Conservation (phyloP, 805 yeast species). For the Schwanniomyces pseudopolymorphus region DNA sequence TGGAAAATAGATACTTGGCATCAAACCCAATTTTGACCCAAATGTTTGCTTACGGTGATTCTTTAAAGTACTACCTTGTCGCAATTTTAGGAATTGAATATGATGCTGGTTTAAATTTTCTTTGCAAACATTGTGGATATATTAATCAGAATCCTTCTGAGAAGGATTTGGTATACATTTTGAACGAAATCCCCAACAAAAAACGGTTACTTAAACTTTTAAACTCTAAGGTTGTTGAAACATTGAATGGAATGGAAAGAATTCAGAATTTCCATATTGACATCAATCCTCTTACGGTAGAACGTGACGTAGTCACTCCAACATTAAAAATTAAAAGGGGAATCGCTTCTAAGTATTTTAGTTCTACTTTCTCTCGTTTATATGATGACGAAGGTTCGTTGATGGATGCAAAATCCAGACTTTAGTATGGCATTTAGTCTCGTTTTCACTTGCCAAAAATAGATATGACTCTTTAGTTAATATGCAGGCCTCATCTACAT, state of each 20-base stretch:
- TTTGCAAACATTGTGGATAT: constrained; percentile 14
- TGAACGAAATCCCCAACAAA: constrained; percentile 17
- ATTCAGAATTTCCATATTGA: constrained; percentile 28
- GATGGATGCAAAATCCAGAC: constrained; percentile 4
- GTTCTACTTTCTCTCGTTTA: constrained; percentile 8
- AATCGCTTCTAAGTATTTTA: constrained; percentile 21
- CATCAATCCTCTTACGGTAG: constrained; percentile 42
- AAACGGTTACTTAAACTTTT: constrained; percentile 18
- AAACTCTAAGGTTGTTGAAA: constrained; percentile 18
- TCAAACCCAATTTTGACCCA: constrained; percentile 51
- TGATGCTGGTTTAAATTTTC: constrained; percentile 20
- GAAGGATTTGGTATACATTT: constrained; percentile 10
- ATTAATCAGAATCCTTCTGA: constrained; percentile 8
- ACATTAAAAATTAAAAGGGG: constrained; percentile 50
- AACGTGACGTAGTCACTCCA: constrained; percentile 63
- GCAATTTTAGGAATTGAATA: constrained; percentile 64
- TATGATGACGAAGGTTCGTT: constrained; percentile 21
- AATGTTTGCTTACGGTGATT: constrained; percentile 63
- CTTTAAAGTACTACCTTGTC: constrained; percentile 54
- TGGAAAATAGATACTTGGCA: constrained; percentile 62
- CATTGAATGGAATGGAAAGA: constrained; percentile 29
- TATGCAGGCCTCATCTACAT: background rate
- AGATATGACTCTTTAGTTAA: background rate
- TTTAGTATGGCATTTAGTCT: background rate
- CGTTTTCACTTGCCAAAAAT: background rate